Evolutionary conservation across 345 rosid species (phyloP).

Genomic region (Citrus maxima): DNA sequence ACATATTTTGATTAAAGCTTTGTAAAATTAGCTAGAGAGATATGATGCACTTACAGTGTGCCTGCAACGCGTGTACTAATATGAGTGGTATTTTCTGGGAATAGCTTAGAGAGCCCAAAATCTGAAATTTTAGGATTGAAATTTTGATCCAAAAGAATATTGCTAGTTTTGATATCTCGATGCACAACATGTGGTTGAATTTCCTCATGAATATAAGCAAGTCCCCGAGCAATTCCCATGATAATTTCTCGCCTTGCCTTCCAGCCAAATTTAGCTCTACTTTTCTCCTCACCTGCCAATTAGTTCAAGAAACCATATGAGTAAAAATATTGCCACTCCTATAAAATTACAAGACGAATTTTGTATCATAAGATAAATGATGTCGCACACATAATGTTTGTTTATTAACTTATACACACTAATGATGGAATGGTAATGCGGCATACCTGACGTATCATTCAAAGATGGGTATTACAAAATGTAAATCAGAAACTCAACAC

Average conservation of each 20-base stretch:
- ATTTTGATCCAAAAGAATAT: constrained; percentile 39
- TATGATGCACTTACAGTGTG: constrained; percentile 35
- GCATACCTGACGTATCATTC: too few relatives aligned
- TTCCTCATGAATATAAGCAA: constrained; percentile 42
- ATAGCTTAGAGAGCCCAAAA: constrained; percentile 39
- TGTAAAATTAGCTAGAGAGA: too few relatives aligned
- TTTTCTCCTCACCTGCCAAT: constrained; percentile 21
- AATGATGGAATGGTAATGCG: too few relatives aligned
- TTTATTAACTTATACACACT: too few relatives aligned
- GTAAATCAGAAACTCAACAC: too few relatives aligned
- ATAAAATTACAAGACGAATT: too few relatives aligned
- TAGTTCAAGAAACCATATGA: neutral
- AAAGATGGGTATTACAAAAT: too few relatives aligned
- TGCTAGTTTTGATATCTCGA: constrained; percentile 43
- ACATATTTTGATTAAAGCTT: too few relatives aligned
- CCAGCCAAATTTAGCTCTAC: constrained; percentile 29
- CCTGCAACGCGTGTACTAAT: constrained; percentile 40
- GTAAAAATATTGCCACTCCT: too few relatives aligned
- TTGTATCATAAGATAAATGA: too few relatives aligned
- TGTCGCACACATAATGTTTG: too few relatives aligned
- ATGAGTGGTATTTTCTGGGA: constrained; percentile 23
- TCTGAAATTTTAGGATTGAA: constrained; percentile 40
- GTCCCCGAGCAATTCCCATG: constrained; percentile 32
- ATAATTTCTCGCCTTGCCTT: constrained; percentile 24
- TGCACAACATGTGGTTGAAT: constrained; percentile 38